These are phyloP conservation scores for Fomitopsis palustris DNA, from an alignment of 1,284 basidiomycete genomes.

Conservation along the genomic window DNA sequence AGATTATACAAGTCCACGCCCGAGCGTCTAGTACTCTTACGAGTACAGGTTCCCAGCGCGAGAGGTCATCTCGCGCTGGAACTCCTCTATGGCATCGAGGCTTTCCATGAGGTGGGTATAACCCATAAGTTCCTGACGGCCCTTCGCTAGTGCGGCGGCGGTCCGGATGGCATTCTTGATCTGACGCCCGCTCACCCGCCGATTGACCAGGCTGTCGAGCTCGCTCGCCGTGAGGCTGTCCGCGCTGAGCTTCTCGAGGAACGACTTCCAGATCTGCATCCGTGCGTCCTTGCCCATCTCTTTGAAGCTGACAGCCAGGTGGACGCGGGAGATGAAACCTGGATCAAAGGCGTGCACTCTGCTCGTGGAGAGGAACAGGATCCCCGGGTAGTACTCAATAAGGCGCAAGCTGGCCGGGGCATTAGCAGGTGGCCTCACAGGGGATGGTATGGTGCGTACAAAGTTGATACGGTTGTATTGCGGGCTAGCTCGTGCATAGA, in stretches of 20 bases:
- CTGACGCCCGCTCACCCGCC: constrained; percentile 55
- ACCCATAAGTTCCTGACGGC: constrained; percentile 39
- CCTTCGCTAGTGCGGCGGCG: constrained; percentile 52
- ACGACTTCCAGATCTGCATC: constrained; percentile 53
- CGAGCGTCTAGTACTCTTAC: not conserved
- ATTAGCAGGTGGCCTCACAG: no score
- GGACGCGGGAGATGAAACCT: constrained; percentile 64
- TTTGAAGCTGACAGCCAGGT: constrained; percentile 58
- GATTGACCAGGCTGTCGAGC: constrained; percentile 39
- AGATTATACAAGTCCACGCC: no score
- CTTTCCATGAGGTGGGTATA: constrained; percentile 51
- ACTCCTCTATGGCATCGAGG: constrained; percentile 57
- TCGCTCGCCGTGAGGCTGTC: constrained; percentile 29
- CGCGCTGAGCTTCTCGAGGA: constrained; percentile 37
- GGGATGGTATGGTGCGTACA: constrained; percentile 25
- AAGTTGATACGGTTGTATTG: constrained; percentile 65
- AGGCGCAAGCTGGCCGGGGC: constrained; percentile 40
- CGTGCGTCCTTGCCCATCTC: constrained; percentile 47
- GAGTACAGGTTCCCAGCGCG: not conserved
- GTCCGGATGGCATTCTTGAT: constrained; percentile 65
- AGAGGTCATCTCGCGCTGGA: constrained; percentile 20
- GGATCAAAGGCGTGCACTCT: constrained; percentile 62
- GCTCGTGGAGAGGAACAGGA: constrained; percentile 68
- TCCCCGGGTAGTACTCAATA: constrained; percentile 62
- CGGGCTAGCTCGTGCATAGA: constrained; percentile 56